Conservation (phyloP, 2,329 filamentous ascomycete genomes). For the Coniella lustricola region DNA sequence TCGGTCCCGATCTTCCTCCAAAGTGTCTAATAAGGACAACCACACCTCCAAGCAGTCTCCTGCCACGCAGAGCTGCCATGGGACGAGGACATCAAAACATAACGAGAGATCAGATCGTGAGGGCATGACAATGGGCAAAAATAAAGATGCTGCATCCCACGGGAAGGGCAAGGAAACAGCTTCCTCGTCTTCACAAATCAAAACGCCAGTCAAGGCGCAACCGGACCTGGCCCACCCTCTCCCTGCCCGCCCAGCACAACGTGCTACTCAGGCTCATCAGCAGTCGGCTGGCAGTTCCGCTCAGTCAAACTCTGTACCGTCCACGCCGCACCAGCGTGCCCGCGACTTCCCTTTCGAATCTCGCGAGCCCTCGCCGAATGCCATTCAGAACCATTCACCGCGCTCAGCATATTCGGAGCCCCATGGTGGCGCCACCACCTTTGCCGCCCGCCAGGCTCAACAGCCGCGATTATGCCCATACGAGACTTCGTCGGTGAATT, state of each 20-base stretch:
- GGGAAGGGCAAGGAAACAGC: conserved; percentile 27
- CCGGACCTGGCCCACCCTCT: conserved; percentile 21
- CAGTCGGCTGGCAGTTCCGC: conserved; percentile 27
- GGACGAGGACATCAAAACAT: conserved; percentile 53
- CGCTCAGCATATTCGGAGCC: conserved; percentile 87
- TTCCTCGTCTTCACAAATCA: conserved; percentile 24
- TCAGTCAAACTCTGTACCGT: conserved; percentile 84
- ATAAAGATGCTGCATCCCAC: not conserved
- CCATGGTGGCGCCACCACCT: conserved; percentile 63
- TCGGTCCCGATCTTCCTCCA: conserved; percentile 53
- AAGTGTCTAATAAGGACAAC: conserved; percentile 50
- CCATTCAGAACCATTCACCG: conserved; percentile 73
- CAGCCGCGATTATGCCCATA: conserved; percentile 57
- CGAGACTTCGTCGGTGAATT: conserved; percentile 77
- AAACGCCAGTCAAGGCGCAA: conserved; percentile 42
- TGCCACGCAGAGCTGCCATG: conserved; percentile 51
- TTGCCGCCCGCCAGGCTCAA: conserved; percentile 50
- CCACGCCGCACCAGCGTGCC: conserved; percentile 84
- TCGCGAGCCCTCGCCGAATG: conserved; percentile 70
- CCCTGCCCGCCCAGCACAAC: conserved; percentile 16
- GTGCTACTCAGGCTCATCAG: conserved; percentile 14
- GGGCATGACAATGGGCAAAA: conserved; percentile 51
- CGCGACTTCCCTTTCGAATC: conserved; percentile 74
- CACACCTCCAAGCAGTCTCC: conserved; percentile 34
- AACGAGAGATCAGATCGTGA: conserved; percentile 54